phyloP scores from a whole-genome alignment of 257 asterid genomes.

The Solanum gandarillasii region DNA sequence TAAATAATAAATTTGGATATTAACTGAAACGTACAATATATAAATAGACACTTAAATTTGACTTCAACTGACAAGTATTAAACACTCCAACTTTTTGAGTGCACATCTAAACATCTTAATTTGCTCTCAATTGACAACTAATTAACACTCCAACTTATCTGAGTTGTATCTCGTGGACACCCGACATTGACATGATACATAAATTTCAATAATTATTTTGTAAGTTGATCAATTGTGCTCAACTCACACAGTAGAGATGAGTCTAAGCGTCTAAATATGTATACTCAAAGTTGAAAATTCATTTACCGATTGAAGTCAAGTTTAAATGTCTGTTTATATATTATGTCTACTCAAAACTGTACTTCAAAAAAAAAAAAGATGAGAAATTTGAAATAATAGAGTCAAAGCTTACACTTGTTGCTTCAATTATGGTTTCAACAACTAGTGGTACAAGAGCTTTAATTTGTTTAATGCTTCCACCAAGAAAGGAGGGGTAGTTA shows the following conservation, averaged over 20 bases:
- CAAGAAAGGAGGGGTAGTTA: constrained; percentile 58
- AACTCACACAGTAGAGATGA: background rate
- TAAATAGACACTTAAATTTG: too few relatives aligned
- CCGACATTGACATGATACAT: too few relatives aligned
- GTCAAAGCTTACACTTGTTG: constrained; percentile 35
- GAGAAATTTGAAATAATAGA: background rate
- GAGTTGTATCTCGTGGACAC: background rate
- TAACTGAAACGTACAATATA: too few relatives aligned
- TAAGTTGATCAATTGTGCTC: background rate
- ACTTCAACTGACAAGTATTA: background rate
- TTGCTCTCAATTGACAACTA: background rate
- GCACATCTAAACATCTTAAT: too few relatives aligned
- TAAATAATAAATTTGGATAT: too few relatives aligned
- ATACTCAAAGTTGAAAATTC: background rate
- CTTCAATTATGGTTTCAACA: constrained; percentile 35
- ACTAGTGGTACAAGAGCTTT: constrained; percentile 54
- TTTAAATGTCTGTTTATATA: too few relatives aligned
- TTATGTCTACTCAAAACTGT: background rate
- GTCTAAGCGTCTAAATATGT: background rate
- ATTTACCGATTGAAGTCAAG: rapidly evolving
- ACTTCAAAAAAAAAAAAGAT: background rate
- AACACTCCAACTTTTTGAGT: too few relatives aligned
- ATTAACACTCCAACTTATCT: too few relatives aligned
- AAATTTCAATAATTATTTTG: too few relatives aligned
- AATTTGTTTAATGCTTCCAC: constrained; percentile 42